Base-by-base conservation (phyloP, 139 green algal species). In the Raphidocelis subcapitata region DNA sequence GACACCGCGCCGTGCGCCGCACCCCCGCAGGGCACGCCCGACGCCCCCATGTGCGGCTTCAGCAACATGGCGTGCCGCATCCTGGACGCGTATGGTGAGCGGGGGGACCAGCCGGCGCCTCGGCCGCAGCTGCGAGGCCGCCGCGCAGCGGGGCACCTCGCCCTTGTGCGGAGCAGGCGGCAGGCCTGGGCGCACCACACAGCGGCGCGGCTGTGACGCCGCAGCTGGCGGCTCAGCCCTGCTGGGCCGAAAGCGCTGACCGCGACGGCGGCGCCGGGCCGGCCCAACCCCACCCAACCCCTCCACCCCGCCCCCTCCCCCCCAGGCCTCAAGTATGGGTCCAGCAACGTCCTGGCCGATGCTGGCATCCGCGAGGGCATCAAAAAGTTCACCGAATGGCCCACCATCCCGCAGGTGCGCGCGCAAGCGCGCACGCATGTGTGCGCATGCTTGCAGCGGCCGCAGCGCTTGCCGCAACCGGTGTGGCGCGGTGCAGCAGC, bases 341-440 rank as follows among this genome's bases (percentile, higher is more conserved):
- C 79, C 33, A 68, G 89, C 15, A 94, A 99, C 76, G 95, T 99
- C 24, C 82, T 99, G 60, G 82, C 86, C 20, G 93, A 98, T 70
- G 62, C 83, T 5, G 89, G 87, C 1, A 62, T 99, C 0, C 69
- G 95, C 16, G 87, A 98, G 47, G 95, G 88, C 59, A 89, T 99
- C 80, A 99, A 99, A 82, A 79, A 87, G 33, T 98, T 88, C 84
- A 95, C 88, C 35, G 75, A 85, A 59, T 99, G 95, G 95, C 95
- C 95, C 8, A 99, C 95, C 23, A 98, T 99, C 62, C 94, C 94
- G 0, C 91, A 96, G 85, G 90, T 91, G 33, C 1, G 16, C 16
- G 16, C 20, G 47, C 15, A 26, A 57, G 35, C n/a, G n/a, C n/a
- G n/a, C n/a, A n/a, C n/a, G n/a, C n/a, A n/a, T n/a, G n/a, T n/a